Evolutionary conservation across 441 rosid genomes (phyloP), one percentile per base, ranked within the genome.

Genomic region (Populus hybrid): DNA sequence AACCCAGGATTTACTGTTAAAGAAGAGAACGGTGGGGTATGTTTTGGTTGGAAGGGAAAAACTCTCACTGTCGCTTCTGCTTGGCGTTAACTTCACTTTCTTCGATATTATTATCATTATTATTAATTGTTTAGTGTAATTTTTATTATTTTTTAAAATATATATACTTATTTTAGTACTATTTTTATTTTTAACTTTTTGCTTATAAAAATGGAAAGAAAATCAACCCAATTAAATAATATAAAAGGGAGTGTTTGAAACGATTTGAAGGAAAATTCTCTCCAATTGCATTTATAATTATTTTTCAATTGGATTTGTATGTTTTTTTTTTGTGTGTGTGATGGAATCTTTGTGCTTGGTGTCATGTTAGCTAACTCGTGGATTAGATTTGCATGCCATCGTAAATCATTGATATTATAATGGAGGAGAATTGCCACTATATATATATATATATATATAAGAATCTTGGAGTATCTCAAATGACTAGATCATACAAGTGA

Each of bases 61-160:
- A 86, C 90, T 36, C 97, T 94, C 88, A 89, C 95, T 76, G 97
- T 95, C 83, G 98, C 98, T 18, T 95, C 99, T 76, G 94, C 99
- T 83, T 95, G 99, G 99, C 92, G 94, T 88, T 95, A 89, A 84
- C 74, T 65, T 75, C 61, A 75, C 68, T 40, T 36, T 73, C 38
- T 76, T 23, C 70, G 67, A 74, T 83, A 78, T 76, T 79, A 81
- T 80, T 86, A 83, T 77, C 81, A 3, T 38, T 38, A 9, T 30
- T 10, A 50, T 71, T 71, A 71, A 40, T 42, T 67, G 69, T 67
- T 26, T 67, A 67, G 69, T 28, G 32, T 30, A 30, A 30, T 30
- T 30, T 30, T 30, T 8, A 30, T 28, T 28, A 7, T 30, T 30
- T 30, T 30, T 42, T 7, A 24, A 12, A 40, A 38, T 74, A 61